phyloP scores from a whole-genome alignment of 352 stramenopile species.

The Phytopythium kandeliae region DNA sequence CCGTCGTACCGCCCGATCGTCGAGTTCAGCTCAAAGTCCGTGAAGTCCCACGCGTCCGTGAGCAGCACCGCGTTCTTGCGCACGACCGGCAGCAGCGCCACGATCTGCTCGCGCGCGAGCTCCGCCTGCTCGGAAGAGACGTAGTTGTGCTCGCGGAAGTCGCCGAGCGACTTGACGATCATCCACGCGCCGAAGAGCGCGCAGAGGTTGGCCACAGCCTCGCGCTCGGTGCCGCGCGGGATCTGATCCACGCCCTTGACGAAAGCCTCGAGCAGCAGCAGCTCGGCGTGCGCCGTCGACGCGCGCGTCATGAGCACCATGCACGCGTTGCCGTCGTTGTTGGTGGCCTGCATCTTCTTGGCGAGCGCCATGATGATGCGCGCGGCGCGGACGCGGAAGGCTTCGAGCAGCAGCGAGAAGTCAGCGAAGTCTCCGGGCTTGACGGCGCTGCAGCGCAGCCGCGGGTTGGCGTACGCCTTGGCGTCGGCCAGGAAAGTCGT shows the following conservation, averaged over 20 bases:
- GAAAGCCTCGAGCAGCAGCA: conserved; percentile 37
- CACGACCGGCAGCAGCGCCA: conserved; percentile 27
- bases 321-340: conserved; percentile 41
- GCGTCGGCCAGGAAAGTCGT: conserved; percentile 28
- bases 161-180: conserved; percentile 36
- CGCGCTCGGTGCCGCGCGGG: conserved; percentile 17
- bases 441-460: conserved; percentile 29
- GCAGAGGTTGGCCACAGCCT: conserved; percentile 25
- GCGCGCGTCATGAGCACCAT: conserved; percentile 51
- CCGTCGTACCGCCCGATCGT: conserved; percentile 67
- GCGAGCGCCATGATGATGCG: conserved; percentile 23
- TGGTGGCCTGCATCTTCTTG: conserved; percentile 29
- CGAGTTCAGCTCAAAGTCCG: conserved; percentile 62
- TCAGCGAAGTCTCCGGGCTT: conserved; percentile 25
- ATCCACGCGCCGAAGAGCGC: conserved; percentile 42
- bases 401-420: conserved; percentile 28
- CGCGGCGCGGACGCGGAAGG: conserved; percentile 29
- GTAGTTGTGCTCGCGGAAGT: conserved; percentile 56
- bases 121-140: conserved; percentile 38
- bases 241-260: conserved; percentile 18
- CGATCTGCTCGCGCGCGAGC: conserved; percentile 23
- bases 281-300: conserved; percentile 40
- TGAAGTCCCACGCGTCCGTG: conserved; percentile 32
- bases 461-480: conserved; percentile 20
- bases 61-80: conserved; percentile 43